Percentiles rank a stretch among this genome's conserved stretches.
These are phyloP conservation scores for Dictyophora rubrovolvata DNA, from an alignment of 768 basidiomycete species.

Conservation along the genomic window DNA sequence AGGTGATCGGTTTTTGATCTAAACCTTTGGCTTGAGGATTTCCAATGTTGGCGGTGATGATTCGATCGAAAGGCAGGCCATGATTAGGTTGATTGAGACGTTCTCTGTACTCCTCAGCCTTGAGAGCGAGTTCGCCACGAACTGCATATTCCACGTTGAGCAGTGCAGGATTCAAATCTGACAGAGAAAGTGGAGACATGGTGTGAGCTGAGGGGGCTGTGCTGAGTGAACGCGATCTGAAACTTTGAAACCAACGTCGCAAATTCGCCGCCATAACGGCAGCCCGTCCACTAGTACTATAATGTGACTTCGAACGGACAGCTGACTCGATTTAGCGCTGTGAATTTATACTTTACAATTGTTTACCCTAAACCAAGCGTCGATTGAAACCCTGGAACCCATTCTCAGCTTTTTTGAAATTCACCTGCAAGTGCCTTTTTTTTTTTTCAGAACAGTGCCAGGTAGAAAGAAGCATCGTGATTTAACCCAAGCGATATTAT, in stretches of 20 bases:
- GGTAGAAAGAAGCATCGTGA: too few species aligned
- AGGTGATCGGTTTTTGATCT: conserved; percentile 89
- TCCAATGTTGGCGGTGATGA: conserved; percentile 95
- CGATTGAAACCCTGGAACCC: too few species aligned
- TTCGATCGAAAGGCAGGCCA: conserved; percentile 71
- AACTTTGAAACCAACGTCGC: conserved; percentile 1
- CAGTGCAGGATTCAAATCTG: conserved; percentile 74
- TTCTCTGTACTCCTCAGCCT: conserved; percentile 75
- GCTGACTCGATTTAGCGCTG: not conserved
- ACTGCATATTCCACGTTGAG: conserved; percentile 93
- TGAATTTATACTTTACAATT: not conserved
- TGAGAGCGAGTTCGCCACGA: conserved; percentile 92
- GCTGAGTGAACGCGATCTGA: not conserved
- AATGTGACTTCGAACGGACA: not conserved
- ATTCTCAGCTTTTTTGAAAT: too few species aligned
- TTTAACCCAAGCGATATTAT: too few species aligned
- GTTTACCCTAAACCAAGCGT: too few species aligned
- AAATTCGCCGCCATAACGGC: not conserved
- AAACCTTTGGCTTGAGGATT: conserved; percentile 96
- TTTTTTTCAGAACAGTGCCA: too few species aligned
- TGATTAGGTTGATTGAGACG: conserved; percentile 48
- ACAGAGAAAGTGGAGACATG: conserved; percentile 39
- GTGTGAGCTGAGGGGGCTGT: not conserved
- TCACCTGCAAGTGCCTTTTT: too few species aligned
- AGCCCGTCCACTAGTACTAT: not conserved